Base-by-base conservation (phyloP, 495 filamentous ascomycete genomes). In the Cladorrhinum samala region DNA sequence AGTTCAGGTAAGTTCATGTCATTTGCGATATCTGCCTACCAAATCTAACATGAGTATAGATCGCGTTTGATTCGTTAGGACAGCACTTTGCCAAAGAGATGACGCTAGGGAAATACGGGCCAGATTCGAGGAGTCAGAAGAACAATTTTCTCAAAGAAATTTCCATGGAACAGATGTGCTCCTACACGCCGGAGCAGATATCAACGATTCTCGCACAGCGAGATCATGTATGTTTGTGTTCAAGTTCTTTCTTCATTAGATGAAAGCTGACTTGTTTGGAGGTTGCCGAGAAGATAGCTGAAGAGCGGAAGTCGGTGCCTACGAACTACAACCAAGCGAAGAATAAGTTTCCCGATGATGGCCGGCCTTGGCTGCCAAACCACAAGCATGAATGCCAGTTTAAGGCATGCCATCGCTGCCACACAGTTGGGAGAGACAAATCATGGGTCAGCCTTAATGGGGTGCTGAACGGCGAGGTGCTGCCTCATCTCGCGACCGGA, bases 381-480 rank as follows among this genome's bases (percentile, higher is more conserved):
- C n/a, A 49, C 21, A 42, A 56, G 0, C 39, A 56, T 1, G 75
- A 77, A 50, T 86, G 82, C 59, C 70, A 67, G 48, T 77, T 68
- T 60, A 77, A 66, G 43, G 70, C 71, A 53, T 86, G 82, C 57
- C 72, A 72, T 16, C 30, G 24, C 16, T 86, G 83, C 56, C 71
- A 75, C 16, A 68, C 68, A 24, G 66, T 61, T 25, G 71, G 66
- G 11, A 56, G 59, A 17, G 67, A 76, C 9, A 74, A 79, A 41
- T 63, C 73, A 3, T 81, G 61, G 58, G 53, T 77, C 3, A 76
- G 72, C 55, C 58, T 85, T 36, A 61, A 82, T 47, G 74, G 67
- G 2, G 61, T 83, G 25, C 58, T 68, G 11, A 63, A 76, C 11
- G 74, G 66, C 3, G 73, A 77, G 20, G 56, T 78, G 2, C 66